A percentile compares a stretch with the other conserved stretches of the same genome.
phyloP scores from a whole-genome alignment of 768 basidiomycete genomes.

The Calocybe gangraenosa region DNA sequence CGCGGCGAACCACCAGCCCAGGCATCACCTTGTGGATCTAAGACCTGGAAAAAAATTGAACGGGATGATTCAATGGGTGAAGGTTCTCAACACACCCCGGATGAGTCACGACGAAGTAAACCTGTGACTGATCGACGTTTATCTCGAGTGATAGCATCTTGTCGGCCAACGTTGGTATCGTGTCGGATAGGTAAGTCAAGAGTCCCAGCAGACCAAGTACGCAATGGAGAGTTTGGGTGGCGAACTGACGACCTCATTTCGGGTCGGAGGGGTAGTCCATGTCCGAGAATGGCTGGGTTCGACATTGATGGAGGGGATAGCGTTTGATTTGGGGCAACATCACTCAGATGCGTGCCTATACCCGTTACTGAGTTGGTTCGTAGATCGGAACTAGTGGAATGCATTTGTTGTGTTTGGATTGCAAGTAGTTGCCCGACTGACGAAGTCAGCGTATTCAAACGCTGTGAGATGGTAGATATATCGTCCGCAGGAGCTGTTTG shows the following conservation, averaged over 20 bases:
- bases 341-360: slow-evolving; percentile 38
- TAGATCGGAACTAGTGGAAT: slow-evolving; percentile 35
- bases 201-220: slow-evolving; percentile 83
- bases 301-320: slow-evolving; percentile 37
- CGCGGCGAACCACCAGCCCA: slow-evolving; percentile 53
- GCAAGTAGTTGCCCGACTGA: slow-evolving; percentile 85
- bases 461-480: slow-evolving; percentile 70
- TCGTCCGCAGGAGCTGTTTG: slow-evolving; percentile 67
- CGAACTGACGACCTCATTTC: slow-evolving; percentile 60
- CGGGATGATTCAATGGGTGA: background rate
- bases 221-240: slow-evolving; percentile 64
- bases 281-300: slow-evolving; percentile 42
- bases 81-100: slow-evolving; percentile 47
- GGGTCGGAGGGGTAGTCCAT: slow-evolving; percentile 60
- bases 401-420: slow-evolving; percentile 71
- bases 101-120: slow-evolving; percentile 70
- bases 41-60: slow-evolving; percentile 31
- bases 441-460: slow-evolving; percentile 73
- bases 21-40: slow-evolving; percentile 53
- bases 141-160: slow-evolving; percentile 45
- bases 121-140: slow-evolving; percentile 75
- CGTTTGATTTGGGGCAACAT: slow-evolving; percentile 43
- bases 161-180: slow-evolving; percentile 40
- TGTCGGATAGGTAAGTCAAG: slow-evolving; percentile 68
- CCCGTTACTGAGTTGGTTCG: slow-evolving; percentile 38